Percentiles rank a stretch among this genome's conserved stretches.
Evolutionary conservation across 371 early-diverging fungal genomes (phyloP).

Genomic region (Chytridium lagenaria): DNA sequence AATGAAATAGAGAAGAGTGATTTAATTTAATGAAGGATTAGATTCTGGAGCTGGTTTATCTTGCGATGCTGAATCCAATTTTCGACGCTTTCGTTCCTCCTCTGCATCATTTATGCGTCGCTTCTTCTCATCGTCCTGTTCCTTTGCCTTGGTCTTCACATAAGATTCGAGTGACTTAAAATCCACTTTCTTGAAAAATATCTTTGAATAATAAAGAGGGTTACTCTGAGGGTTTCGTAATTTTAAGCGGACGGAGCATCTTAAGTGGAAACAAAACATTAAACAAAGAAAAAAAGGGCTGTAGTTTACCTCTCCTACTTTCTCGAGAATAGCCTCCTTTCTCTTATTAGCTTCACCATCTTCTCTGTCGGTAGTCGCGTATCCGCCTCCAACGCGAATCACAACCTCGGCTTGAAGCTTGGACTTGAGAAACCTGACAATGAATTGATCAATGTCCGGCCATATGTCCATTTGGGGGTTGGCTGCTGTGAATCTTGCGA

Average conservation of each 20-base stretch:
- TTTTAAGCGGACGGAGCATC: background rate
- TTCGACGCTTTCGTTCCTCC: background rate
- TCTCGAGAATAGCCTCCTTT: background rate
- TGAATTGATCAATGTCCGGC: slow-evolving; percentile 32
- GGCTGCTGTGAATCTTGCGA: background rate
- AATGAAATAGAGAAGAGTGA: background rate
- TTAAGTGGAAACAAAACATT: background rate
- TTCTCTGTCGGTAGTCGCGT: slow-evolving; percentile 25
- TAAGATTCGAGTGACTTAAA: background rate
- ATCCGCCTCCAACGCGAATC: slow-evolving; percentile 26
- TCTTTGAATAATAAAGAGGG: too few relatives aligned
- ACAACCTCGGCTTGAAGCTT: slow-evolving; percentile 20
- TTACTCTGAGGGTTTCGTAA: too few relatives aligned
- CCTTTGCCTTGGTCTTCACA: slow-evolving; percentile 12
- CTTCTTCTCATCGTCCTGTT: background rate
- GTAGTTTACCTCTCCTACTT: slow-evolving; percentile 10
- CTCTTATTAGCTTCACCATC: slow-evolving; percentile 20
- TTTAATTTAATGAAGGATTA: too few relatives aligned
- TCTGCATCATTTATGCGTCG: background rate
- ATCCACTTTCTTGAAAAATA: slow-evolving; percentile 13
- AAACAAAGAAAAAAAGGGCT: slow-evolving; percentile 5
- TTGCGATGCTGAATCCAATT: too few relatives aligned
- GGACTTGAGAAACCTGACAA: slow-evolving; percentile 26
- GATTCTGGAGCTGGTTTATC: too few relatives aligned
- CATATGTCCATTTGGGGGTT: background rate